Percentiles rank a stretch among this genome's conserved stretches.
phyloP scores from a whole-genome alignment of 129 eudicot species.

The Calendula officinalis region DNA sequence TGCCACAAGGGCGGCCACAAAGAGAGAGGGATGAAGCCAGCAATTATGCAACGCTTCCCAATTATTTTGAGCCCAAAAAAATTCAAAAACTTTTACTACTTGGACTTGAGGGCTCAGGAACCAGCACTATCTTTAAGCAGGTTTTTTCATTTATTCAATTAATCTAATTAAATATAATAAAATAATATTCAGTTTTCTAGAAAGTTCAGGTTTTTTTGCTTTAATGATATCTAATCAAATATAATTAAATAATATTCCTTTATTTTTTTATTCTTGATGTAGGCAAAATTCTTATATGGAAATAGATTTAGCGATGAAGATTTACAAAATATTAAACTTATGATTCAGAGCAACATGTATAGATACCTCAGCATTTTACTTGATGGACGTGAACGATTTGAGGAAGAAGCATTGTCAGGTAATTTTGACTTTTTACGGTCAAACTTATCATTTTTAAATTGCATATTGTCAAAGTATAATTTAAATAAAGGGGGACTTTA shows the following conservation, averaged over 20 bases:
- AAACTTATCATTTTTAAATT: too few relatives aligned
- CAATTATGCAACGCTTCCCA: slow-evolving; percentile 64
- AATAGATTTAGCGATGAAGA: slow-evolving; percentile 73
- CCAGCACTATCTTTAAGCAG: slow-evolving; percentile 99
- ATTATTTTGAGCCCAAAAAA: slow-evolving; percentile 79
- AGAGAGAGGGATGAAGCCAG: slow-evolving; percentile 76
- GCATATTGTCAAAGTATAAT: too few relatives aligned
- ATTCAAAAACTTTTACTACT: slow-evolving; percentile 79
- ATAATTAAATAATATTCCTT: too few relatives aligned
- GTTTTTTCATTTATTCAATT: slow-evolving; percentile 24
- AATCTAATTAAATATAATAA: too few relatives aligned
- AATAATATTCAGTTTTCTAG: too few relatives aligned
- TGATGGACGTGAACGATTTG: slow-evolving; percentile 95
- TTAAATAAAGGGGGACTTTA: too few relatives aligned
- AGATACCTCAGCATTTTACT: slow-evolving; percentile 87
- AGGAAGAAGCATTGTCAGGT: slow-evolving; percentile 76
- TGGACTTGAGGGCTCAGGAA: slow-evolving; percentile 92
- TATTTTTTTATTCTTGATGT: slow-evolving; percentile 6
- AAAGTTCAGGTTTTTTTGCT: too few relatives aligned
- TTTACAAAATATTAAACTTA: slow-evolving; percentile 82
- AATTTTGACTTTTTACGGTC: neutral
- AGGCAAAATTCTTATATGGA: slow-evolving; percentile 91
- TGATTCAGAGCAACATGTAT: slow-evolving; percentile 98
- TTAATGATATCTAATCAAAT: too few relatives aligned
- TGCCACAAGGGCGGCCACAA: slow-evolving; percentile 84